phyloP scores from a whole-genome alignment of 2,329 filamentous ascomycete species.

The Colletotrichum graminicola region DNA sequence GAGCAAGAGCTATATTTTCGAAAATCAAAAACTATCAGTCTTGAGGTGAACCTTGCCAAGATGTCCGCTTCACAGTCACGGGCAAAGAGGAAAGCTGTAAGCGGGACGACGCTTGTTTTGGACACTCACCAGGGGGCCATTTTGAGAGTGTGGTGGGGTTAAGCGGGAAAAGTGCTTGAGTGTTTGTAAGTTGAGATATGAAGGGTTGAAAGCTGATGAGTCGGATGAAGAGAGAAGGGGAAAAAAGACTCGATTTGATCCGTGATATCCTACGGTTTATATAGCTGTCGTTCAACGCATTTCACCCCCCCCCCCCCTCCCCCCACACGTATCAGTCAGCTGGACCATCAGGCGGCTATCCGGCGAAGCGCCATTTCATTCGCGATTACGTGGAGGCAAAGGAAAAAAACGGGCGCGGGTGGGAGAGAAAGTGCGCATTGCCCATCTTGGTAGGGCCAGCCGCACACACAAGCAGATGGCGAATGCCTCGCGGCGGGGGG shows the following conservation, averaged over 20 bases:
- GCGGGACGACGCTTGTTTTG: neutral
- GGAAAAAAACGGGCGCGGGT: conserved; percentile 8
- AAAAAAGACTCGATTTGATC: neutral
- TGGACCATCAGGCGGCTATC: conserved; percentile 31
- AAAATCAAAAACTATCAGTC: neutral
- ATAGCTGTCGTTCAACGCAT: conserved; percentile 24
- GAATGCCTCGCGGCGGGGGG: conserved; percentile 21
- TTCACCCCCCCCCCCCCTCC: neutral
- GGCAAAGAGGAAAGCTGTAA: no score
- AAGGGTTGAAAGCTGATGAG: conserved; percentile 24
- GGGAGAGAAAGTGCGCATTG: neutral
- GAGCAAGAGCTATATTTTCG: conserved; percentile 37
- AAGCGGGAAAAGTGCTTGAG: conserved; percentile 27
- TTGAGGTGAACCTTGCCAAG: neutral
- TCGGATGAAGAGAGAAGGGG: conserved; percentile 26
- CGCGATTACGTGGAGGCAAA: conserved; percentile 19
- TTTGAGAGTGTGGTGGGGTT: conserved; percentile 30
- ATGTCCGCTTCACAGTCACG: no score
- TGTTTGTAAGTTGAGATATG: conserved; percentile 13
- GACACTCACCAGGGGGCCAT: conserved; percentile 42
- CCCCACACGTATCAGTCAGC: conserved; percentile 34
- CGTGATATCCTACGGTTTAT: conserved; percentile 25
- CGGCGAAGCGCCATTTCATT: conserved; percentile 32
- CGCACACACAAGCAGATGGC: conserved; percentile 17
- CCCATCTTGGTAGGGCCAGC: neutral